Conservation (phyloP, 352 stramenopile species). For the Pythium aquatile region DNA sequence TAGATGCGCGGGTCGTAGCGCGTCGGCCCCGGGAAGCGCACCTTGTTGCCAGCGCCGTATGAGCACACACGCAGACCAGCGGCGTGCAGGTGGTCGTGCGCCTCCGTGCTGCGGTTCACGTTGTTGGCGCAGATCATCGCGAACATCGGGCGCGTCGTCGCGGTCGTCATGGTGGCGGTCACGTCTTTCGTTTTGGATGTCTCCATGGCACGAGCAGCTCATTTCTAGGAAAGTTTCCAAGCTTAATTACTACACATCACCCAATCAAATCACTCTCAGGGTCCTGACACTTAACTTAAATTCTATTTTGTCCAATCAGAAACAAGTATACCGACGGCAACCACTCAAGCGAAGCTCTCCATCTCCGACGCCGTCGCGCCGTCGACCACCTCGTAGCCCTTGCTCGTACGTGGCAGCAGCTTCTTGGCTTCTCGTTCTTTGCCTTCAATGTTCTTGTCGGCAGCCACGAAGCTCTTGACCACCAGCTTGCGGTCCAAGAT, state of each 20-base stretch:
- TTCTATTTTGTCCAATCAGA: conserved; percentile 26
- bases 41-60: conserved; percentile 84
- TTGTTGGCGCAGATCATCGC: conserved; percentile 90
- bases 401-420: conserved; percentile 52
- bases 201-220: not conserved
- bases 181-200: not conserved
- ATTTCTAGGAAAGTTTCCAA: not conserved
- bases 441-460: conserved; percentile 28
- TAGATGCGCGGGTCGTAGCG: conserved; percentile 79
- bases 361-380: conserved; percentile 47
- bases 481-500: conserved; percentile 75
- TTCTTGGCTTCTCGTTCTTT: conserved; percentile 14
- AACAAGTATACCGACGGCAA: not conserved
- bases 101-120: conserved; percentile 89
- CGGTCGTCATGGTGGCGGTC: conserved; percentile 6
- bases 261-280: conserved; percentile 9
- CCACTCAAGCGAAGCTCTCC: conserved; percentile 63
- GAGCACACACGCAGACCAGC: conserved; percentile 78
- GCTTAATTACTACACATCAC: not conserved
- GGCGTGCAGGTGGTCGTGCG: conserved; percentile 80
- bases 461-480: conserved; percentile 70
- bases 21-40: conserved; percentile 78
- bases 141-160: conserved; percentile 57
- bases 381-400: conserved; percentile 82
- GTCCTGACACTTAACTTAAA: conserved; percentile 1